Evolutionary conservation across 768 basidiomycete species (phyloP).

Genomic region (Boletus bicolor): DNA sequence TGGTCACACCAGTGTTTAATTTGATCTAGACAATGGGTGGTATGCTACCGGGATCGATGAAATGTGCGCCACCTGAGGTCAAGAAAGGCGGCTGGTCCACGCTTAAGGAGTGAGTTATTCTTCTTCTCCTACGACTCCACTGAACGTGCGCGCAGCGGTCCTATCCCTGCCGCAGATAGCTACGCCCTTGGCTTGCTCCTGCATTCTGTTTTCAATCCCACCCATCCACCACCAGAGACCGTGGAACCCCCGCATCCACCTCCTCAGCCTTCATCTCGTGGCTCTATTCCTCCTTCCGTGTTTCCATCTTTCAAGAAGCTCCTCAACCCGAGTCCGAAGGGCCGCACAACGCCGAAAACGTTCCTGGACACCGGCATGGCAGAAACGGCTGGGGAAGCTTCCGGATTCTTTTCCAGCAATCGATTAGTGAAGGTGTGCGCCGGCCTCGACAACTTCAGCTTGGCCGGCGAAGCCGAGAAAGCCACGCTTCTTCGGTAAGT

Average conservation of each 20-base stretch:
- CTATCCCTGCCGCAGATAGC: slow-evolving; percentile 70
- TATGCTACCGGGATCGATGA: slow-evolving; percentile 56
- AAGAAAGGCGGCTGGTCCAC: slow-evolving; percentile 81
- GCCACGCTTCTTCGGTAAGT: slow-evolving; percentile 61
- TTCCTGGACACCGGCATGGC: slow-evolving; percentile 83
- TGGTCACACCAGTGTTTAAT: slow-evolving; percentile 12
- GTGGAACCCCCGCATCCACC: slow-evolving; percentile 72
- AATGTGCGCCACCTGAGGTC: slow-evolving; percentile 79
- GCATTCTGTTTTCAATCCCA: slow-evolving; percentile 84
- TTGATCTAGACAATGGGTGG: slow-evolving; percentile 61
- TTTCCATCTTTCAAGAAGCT: slow-evolving; percentile 86
- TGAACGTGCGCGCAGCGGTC: slow-evolving; percentile 33
- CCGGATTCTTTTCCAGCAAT: slow-evolving; percentile 83
- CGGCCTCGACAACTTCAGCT: slow-evolving; percentile 80
- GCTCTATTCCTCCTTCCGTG: slow-evolving; percentile 67
- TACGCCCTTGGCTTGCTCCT: slow-evolving; percentile 88
- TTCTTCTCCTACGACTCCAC: background rate
- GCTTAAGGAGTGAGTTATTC: slow-evolving; percentile 69
- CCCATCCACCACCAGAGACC: slow-evolving; percentile 65
- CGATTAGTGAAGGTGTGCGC: slow-evolving; percentile 79
- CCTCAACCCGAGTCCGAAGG: slow-evolving; percentile 83
- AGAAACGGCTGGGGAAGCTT: slow-evolving; percentile 50
- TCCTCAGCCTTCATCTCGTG: slow-evolving; percentile 72
- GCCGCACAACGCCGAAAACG: slow-evolving; percentile 67
- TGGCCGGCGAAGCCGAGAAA: slow-evolving; percentile 82